These are phyloP conservation scores for Mycena albidolilacea DNA, from an alignment of 768 basidiomycete species.

Conservation along the genomic window DNA sequence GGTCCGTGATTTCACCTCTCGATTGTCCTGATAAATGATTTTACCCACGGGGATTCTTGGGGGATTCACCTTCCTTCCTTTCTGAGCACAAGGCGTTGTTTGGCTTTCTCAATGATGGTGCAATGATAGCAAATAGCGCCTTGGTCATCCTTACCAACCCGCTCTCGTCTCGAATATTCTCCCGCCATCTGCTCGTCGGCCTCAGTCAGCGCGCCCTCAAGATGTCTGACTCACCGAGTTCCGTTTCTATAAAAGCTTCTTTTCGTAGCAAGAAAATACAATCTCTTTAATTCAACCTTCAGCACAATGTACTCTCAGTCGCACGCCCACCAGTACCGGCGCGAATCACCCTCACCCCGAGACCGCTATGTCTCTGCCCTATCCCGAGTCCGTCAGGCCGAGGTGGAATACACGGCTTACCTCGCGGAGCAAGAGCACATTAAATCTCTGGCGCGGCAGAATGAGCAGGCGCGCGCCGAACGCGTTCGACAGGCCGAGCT, in stretches of 20 bases:
- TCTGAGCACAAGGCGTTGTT: conserved; percentile 10
- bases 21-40: too few species aligned
- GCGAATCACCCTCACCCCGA: not conserved
- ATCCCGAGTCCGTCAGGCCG: conserved; percentile 22
- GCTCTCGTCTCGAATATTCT: conserved; percentile 24
- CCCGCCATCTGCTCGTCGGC: conserved; percentile 22
- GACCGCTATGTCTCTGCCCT: conserved; percentile 25
- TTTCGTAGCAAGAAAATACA: not conserved
- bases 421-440: conserved; percentile 21
- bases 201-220: conserved; percentile 26
- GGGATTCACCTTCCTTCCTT: conserved; percentile 1
- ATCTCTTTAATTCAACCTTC: not conserved
- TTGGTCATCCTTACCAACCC: not conserved
- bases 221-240: conserved; percentile 26
- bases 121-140: too few species aligned
- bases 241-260: conserved; percentile 20
- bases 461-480: conserved; percentile 7
- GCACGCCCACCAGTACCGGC: not conserved
- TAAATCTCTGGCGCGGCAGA: not conserved
- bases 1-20: too few species aligned
- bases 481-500: conserved; percentile 13
- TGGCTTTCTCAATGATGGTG: not conserved
- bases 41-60: too few species aligned
- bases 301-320: conserved; percentile 22
- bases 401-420: conserved; percentile 29